A percentile compares a stretch with the other conserved stretches of the same genome.
These are phyloP conservation scores for Penicillium canariense DNA, from an alignment of 495 filamentous ascomycete genomes.

Conservation along the genomic window DNA sequence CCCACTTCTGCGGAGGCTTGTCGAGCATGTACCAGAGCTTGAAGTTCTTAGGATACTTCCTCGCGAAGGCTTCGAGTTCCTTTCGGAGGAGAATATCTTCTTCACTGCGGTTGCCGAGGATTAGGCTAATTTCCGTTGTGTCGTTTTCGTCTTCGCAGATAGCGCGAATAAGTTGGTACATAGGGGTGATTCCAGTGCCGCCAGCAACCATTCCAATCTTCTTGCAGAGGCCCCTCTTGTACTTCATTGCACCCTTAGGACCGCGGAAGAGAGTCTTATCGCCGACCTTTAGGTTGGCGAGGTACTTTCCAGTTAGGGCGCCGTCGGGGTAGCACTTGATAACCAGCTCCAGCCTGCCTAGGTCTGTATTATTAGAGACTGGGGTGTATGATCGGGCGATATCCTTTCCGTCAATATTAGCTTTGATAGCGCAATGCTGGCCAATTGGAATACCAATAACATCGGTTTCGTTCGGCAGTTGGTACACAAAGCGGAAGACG, in stretches of 20 bases:
- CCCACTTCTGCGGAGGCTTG: conserved; percentile 26
- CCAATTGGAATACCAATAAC: conserved; percentile 51
- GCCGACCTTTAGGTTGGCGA: conserved; percentile 35
- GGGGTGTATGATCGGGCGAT: conserved; percentile 37
- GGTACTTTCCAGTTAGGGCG: conserved; percentile 37
- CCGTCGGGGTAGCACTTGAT: conserved; percentile 44
- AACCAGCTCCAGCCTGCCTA: conserved; percentile 37
- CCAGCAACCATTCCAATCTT: conserved; percentile 44
- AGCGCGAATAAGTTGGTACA: conserved; percentile 48
- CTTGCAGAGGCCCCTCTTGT: conserved; percentile 27
- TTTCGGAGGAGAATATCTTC: conserved; percentile 36
- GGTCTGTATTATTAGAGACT: conserved; percentile 41
- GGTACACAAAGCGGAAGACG: conserved; percentile 48
- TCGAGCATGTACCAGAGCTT: conserved; percentile 49
- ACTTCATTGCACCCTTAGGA: conserved; percentile 43
- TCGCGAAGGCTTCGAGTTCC: conserved; percentile 49
- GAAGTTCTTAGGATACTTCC: conserved; percentile 38
- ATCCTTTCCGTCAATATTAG: conserved; percentile 34
- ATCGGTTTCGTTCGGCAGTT: conserved; percentile 36
- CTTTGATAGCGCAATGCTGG: conserved; percentile 44
- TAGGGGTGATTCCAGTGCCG: conserved; percentile 48
- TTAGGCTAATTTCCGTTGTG: conserved; percentile 40
- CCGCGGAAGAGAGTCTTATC: conserved; percentile 42
- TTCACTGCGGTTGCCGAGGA: conserved; percentile 39
- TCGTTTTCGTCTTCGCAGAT: conserved; percentile 47